Percentiles rank a stretch among this genome's conserved stretches.
Conservation (phyloP, 139 green algal species). For the Picochlorum sp. region DNA sequence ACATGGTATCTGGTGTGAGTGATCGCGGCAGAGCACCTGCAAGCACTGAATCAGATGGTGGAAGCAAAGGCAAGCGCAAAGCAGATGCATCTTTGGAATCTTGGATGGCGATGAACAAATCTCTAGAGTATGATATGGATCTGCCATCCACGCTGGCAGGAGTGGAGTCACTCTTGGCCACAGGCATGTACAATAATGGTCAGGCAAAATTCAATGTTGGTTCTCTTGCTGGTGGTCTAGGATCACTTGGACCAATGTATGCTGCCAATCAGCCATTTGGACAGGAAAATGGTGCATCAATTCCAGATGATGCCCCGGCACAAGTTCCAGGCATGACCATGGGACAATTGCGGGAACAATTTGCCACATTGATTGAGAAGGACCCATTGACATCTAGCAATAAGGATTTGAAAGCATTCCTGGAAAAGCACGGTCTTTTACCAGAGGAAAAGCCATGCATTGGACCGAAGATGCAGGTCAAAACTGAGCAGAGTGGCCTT, state of each 20-base stretch:
- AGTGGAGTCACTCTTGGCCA: neutral
- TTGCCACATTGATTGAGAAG: neutral
- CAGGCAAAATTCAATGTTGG: neutral
- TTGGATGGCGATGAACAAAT: constrained; percentile 26
- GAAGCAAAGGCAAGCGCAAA: constrained; percentile 9
- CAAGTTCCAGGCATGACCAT: constrained; percentile 1
- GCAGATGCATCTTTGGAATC: constrained; percentile 23
- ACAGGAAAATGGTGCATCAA: neutral
- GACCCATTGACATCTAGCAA: neutral
- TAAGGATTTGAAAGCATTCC: neutral
- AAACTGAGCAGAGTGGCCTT: constrained; percentile 1
- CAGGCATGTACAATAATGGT: neutral
- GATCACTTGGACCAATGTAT: neutral
- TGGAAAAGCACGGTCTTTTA: neutral
- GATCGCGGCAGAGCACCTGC: neutral
- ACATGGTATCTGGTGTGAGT: constrained; percentile 9
- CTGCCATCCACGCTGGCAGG: constrained; percentile 6
- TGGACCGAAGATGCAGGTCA: neutral
- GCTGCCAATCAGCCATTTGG: neutral
- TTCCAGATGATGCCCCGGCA: constrained; percentile 2
- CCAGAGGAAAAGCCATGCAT: neutral
- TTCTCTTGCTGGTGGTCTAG: neutral
- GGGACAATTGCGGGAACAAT: constrained; percentile 14
- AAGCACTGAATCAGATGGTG: neutral
- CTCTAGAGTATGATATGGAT: constrained; percentile 11